phyloP scores from a whole-genome alignment of 345 rosid species.

The Microthlaspi erraticum region DNA sequence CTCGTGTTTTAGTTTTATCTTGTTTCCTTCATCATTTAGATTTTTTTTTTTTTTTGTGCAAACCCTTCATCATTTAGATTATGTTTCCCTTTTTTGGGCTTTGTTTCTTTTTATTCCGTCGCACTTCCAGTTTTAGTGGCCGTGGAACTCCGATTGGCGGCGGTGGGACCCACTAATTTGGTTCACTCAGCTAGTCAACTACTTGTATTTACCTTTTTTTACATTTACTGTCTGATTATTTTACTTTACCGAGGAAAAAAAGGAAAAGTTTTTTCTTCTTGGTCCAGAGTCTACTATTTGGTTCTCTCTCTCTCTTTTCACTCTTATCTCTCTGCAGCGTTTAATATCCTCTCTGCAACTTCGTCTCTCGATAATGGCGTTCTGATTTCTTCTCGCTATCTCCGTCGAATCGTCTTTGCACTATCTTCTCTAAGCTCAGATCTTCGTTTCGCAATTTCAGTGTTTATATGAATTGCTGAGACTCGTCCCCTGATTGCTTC shows the following conservation, averaged over 20 bases:
- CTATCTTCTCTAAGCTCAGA: not conserved
- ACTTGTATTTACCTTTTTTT: not conserved
- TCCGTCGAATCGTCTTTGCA: conserved; percentile 10
- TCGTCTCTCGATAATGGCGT: conserved; percentile 33
- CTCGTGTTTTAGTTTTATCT: no score
- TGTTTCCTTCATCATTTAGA: no score
- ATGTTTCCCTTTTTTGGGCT: no score
- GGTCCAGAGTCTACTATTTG: not conserved
- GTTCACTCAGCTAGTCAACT: no score
- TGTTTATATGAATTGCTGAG: conserved; percentile 14
- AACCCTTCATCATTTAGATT: no score
- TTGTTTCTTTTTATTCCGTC: no score
- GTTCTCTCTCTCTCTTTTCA: not conserved
- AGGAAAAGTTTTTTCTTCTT: not conserved
- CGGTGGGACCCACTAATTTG: no score
- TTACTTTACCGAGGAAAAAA: not conserved
- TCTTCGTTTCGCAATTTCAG: conserved; percentile 4
- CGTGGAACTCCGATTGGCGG: no score
- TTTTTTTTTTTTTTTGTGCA: no score
- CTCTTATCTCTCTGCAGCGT: conserved; percentile 27
- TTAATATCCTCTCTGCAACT: conserved; percentile 15
- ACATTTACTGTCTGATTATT: not conserved
- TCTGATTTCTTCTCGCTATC: conserved; percentile 17
- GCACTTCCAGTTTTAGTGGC: no score
- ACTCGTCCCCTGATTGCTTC: not conserved